Evolutionary conservation across 345 rosid genomes (phyloP), one percentile per base, ranked within the genome.

Genomic region (Laguncularia racemosa): DNA sequence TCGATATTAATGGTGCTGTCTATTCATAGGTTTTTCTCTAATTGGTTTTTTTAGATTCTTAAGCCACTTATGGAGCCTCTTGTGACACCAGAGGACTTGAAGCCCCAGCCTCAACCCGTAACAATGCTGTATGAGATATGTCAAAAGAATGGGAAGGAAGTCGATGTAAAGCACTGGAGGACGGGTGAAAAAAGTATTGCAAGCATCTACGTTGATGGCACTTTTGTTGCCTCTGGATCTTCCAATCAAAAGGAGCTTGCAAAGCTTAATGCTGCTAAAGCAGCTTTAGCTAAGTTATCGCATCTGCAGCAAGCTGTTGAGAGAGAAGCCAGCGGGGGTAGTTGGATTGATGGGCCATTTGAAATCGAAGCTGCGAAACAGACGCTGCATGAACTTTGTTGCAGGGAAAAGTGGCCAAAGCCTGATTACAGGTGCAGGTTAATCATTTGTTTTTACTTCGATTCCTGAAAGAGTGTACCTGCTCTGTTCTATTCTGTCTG

Each of bases 31-130:
- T 20, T 60, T 33, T n/a, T 18, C n/a, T 33, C 3, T 23, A 3
- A 11, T 46, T 63, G n/a, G 3, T 48, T 55, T 43, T 60, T 71
- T 50, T 62, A 91, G 98, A 78, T 88, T 57, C 64, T 82, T 61
- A 75, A 85, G 58, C 80, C 75, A 53, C 65, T 88, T 12, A 62
- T 91, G 70, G 90, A 91, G 78, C 96, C 98, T 0, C 73, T 88
- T 44, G 54, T 81, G 52, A 86, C 83, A 3, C 63, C 62, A 0
- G 81, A 79, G 16, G 86, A 77, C 48, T 38, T 91, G 76, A 70
- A 69, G 71, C 62, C 48, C 20, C 77, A 82, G 28, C 98, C 96
- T 11, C 96, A 91, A 51, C 97, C 97, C 0, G 79, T 91, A 44
- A 70, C 86, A 1, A 20, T 61, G 71, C 72, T 91, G 52, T 81